Evolutionary conservation across 495 filamentous ascomycete species (phyloP).

Genomic region (Aspergillus cristatus): DNA sequence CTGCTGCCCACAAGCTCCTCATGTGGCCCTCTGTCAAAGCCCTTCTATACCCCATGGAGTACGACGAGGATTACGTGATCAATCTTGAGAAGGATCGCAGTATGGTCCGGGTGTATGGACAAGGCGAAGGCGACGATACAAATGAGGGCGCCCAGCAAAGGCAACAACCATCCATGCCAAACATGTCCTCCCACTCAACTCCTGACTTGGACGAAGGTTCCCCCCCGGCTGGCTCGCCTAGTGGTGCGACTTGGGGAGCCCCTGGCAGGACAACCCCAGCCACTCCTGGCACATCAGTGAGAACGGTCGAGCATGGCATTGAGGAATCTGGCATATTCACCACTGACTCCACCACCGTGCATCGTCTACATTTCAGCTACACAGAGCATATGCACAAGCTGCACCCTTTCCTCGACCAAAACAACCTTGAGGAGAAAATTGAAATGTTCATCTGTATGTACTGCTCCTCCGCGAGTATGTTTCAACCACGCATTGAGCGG

Average conservation of each 20-base stretch:
- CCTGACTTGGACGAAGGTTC: slow-evolving; percentile 18
- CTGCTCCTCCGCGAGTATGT: slow-evolving; percentile 13
- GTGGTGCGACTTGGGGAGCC: slow-evolving; percentile 25
- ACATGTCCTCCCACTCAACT: slow-evolving; percentile 6
- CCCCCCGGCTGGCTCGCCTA: slow-evolving; percentile 16
- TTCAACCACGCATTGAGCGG: slow-evolving; percentile 8
- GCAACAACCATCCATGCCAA: slow-evolving; percentile 4
- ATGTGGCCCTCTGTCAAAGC: slow-evolving; percentile 56
- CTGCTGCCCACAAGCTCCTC: slow-evolving; percentile 68
- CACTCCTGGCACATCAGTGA: too few species aligned
- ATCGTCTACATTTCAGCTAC: slow-evolving; percentile 54
- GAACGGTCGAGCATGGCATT: slow-evolving; percentile 35
- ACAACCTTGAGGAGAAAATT: slow-evolving; percentile 32
- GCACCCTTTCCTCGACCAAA: slow-evolving; percentile 63
- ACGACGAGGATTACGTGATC: slow-evolving; percentile 58
- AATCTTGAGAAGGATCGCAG: slow-evolving; percentile 67
- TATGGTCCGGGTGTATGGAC: slow-evolving; percentile 66
- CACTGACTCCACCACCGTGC: slow-evolving; percentile 52
- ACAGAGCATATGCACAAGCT: slow-evolving; percentile 67
- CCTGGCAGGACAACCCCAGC: slow-evolving; percentile 4
- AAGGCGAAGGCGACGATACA: slow-evolving; percentile 60
- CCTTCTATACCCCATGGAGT: slow-evolving; percentile 40
- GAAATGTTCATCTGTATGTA: slow-evolving; percentile 33
- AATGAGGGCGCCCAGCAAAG: slow-evolving; percentile 19
- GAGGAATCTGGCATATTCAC: slow-evolving; percentile 53